A percentile compares a stretch with the other conserved stretches of the same genome.
phyloP scores from a whole-genome alignment of 1,284 basidiomycete genomes.

The Ganoderma multipileum region DNA sequence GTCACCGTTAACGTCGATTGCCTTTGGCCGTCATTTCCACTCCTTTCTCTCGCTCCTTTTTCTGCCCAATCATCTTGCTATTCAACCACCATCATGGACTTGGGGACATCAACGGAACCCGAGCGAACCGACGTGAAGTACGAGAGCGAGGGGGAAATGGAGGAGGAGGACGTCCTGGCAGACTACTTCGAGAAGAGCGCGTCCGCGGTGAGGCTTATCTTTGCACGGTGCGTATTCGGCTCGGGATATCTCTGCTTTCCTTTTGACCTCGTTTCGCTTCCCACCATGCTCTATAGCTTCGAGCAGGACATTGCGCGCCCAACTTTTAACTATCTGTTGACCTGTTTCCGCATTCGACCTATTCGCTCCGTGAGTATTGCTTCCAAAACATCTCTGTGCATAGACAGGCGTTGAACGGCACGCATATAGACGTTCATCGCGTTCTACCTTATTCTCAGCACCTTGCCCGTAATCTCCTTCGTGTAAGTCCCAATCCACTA shows the following conservation, averaged over 20 bases:
- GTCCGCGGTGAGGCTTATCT: slow-evolving; percentile 22
- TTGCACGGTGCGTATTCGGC: slow-evolving; percentile 19
- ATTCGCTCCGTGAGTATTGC: slow-evolving; percentile 19
- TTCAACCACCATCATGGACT: not conserved
- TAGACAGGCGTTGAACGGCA: too few species aligned
- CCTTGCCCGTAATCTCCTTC: slow-evolving; percentile 27
- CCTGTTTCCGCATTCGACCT: slow-evolving; percentile 19
- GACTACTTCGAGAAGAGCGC: slow-evolving; percentile 32
- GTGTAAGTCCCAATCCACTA: slow-evolving; percentile 11
- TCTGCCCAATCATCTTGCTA: not conserved
- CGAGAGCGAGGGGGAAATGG: slow-evolving; percentile 4
- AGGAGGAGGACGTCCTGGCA: slow-evolving; percentile 24
- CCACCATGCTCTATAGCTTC: slow-evolving; percentile 14
- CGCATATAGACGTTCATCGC: slow-evolving; percentile 20
- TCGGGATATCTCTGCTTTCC: not conserved
- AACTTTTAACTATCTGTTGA: slow-evolving; percentile 16
- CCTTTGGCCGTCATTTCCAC: not conserved
- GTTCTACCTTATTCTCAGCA: slow-evolving; percentile 21
- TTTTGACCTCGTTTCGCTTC: not conserved
- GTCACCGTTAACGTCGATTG: not conserved
- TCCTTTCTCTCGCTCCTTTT: not conserved
- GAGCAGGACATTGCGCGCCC: slow-evolving; percentile 23
- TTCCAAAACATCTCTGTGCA: not conserved
- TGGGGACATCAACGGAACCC: not conserved
- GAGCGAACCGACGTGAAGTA: not conserved